Evolutionary conservation across 2,329 filamentous ascomycete genomes (phyloP), one percentile per base, ranked within the genome.

Genomic region (Orbilia blumenaviensis): DNA sequence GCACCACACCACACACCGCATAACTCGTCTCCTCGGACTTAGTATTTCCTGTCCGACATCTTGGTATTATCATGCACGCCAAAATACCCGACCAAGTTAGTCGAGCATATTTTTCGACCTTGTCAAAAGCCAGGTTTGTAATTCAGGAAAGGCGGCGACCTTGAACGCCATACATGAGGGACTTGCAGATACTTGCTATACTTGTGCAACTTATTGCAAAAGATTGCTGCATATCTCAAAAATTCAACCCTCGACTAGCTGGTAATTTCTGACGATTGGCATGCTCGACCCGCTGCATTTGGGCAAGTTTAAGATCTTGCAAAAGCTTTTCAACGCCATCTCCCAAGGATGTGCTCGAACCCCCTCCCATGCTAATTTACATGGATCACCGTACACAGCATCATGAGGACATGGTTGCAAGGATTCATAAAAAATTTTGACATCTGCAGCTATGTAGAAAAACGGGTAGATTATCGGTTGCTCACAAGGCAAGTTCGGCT

Each of bases 121-220:
- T 32, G 56, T 58, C 61, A 42, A 66, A 36, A 56, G 38, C 67
- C 67, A 54, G 67, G 67, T 72, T 73, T 50, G 21, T 50, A 23
- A 52, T 12, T 18, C 23, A 66, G 21, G 14, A 60, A 52, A 60
- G 32, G 54, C 54, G 54, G 54, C 42, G 56, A 44, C 42, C 42
- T 52, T 9, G 44, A 32, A 56, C 71, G 71, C 62, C 71, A 68
- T 75, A 62, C 66, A 71, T 71, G 56, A 71, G 54, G 54, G 58
- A 63, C 62, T 74, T 67, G 71, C 62, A 68, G 71, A 66, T 67
- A 75, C 71, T 58, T 75, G 48, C 71, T 67, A 56, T 58, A 75
- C 56, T 75, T 67, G 71, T 67, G 71, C 64, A 54, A 67, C 62
- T 75, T 52, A 58, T 52, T 25, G 62, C 25, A 62, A 41, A 38